Percentiles rank a stretch among this genome's conserved stretches.
These are phyloP conservation scores for Leishmania gerbilli DNA, from an alignment of 208 protist genomes.

Conservation along the genomic window DNA sequence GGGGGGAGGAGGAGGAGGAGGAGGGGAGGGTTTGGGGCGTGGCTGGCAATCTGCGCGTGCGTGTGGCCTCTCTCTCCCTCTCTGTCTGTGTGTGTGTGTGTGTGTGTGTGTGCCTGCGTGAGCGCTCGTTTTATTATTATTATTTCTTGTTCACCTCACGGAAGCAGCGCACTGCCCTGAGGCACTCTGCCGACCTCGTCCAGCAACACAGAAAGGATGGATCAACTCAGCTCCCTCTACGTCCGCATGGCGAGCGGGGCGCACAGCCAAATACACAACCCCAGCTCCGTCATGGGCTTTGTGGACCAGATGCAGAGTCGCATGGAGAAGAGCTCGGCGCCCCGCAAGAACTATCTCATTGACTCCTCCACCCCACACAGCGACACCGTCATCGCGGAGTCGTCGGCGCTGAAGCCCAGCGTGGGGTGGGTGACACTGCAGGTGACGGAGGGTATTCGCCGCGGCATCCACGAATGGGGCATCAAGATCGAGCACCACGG, in stretches of 20 bases:
- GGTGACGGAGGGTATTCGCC: constrained; percentile 86
- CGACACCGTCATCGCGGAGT: constrained; percentile 89
- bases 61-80: background rate
- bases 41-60: background rate
- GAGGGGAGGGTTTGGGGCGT: no score
- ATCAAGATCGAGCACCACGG: constrained; percentile 92
- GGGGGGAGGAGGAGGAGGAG: no score
- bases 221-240: constrained; percentile 78
- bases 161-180: background rate
- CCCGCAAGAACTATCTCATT: constrained; percentile 86
- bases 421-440: constrained; percentile 93
- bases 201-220: constrained; percentile 38
- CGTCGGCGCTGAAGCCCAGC: constrained; percentile 88
- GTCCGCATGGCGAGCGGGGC: constrained; percentile 74
- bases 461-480: constrained; percentile 91
- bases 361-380: constrained; percentile 89
- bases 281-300: constrained; percentile 64
- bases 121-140: background rate
- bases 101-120: background rate
- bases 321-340: constrained; percentile 66
- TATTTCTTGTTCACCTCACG: background rate
- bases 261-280: constrained; percentile 68
- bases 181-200: background rate
- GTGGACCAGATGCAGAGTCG: constrained; percentile 73
- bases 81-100: background rate